Base-by-base conservation (phyloP, 169 alveolate species). In the Cryptosporidium ubiquitum region DNA sequence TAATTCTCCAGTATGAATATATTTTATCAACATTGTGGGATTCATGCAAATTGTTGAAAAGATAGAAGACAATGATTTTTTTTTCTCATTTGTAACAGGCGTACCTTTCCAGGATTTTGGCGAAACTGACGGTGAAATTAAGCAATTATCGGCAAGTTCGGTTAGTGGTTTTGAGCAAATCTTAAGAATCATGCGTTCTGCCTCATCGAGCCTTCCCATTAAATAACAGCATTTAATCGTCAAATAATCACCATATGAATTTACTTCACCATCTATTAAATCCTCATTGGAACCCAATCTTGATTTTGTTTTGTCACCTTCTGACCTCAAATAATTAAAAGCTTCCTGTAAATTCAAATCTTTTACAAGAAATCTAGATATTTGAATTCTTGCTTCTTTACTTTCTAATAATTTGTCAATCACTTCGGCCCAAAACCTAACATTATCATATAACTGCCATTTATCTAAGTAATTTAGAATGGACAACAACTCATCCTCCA, bases 61-160 rank as follows among this genome's bases (percentile, higher is more conserved):
- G 16, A 79, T 60, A 14, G 73, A 58, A n/a, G 89, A 79, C 20
- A 64, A 35, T 26, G 89, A 57, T 40, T 79, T 79, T 31, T 79
- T 79, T 20, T 79, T 79, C 14, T 58, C 73, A 49, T 61, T 57
- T 47, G 69, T 26, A 61, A 79, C 37, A 10, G 89, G 89, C 18
- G 89, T 79, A n/a, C 89, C 89, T 44, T 79, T 79, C 89, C 89
- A 79, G 12, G 89, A 79, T 29, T 79, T 79, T 37, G 89, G 89
- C 14, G 89, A 79, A 61, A 64, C 49, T 3, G 89, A 79, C 3
- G 89, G 89, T 58, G 89, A 79, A 40, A 79, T 37, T 39, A 52
- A 23, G 20, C 79, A 79, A 42, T 26, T 79, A 44, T 79, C 69
- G 12, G 75, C 73, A 37, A 79, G 66, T 10, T 79, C 89, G 1